Base-by-base conservation (phyloP, 2,329 filamentous ascomycete species). In the Pestalotiopsis sp. region DNA sequence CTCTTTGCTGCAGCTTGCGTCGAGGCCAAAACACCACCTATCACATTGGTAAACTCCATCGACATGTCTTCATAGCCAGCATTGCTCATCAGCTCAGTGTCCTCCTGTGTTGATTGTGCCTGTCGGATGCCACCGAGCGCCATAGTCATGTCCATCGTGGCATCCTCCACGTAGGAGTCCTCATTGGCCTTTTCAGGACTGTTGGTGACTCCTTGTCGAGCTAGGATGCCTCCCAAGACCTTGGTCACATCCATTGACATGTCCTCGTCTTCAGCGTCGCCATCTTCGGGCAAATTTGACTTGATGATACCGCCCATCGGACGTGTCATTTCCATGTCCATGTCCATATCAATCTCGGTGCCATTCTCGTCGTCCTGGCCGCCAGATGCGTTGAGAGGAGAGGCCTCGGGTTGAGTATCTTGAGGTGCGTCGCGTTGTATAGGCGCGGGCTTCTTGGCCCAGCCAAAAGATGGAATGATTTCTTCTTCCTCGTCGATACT, bases 191-290 rank as follows among this genome's bases (percentile, higher is more conserved):
- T 70, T n/a, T 72, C 73, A 9, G 69, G 67, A 38, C 67, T 73
- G 9, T 41, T 70, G 63, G 69, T 75, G 70, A n/a, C 73, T 71
- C 68, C 73, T 75, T 67, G 75, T 62, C 82, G 84, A 4, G 86
- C 82, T 23, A 97, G 80, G 67, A 98, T 98, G 3, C 91, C 89
- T 9, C 95, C 95, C 66, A 97, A 85, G 9, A 90, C 93, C 67
- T 89, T 90, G 2, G 95, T 98, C 7, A 98, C 93, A 74, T 98
- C 95, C 95, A 98, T 98, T 25, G 93, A 96, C 85, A 97, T 91
- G 52, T 95, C 93, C 71, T 89, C 87, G 23, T 87, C 86, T 27
- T 86, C 82, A 17, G 80, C 78, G n/a, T 20, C 25, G 13, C 84
- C 83, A 13, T 86, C 84, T 4, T 81, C 77, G 27, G 84, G 76